These are phyloP conservation scores for Calcarisporium arbuscula DNA, from an alignment of 2,329 filamentous ascomycete genomes.

Conservation along the genomic window DNA sequence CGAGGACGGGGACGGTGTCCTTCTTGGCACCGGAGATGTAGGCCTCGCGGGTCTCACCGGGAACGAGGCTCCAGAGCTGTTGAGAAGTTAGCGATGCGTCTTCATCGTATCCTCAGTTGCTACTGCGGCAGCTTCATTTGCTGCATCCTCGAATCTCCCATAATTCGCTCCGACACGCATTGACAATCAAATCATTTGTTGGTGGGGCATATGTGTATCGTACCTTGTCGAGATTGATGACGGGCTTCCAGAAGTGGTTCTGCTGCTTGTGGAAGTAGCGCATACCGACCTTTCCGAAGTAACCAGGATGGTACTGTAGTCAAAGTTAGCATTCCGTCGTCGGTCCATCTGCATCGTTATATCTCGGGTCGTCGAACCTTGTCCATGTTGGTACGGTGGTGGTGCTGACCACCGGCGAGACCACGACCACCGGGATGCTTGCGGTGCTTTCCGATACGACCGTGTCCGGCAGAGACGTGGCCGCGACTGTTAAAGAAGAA, in stretches of 20 bases:
- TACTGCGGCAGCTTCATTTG: not conserved
- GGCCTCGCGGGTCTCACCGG: conserved; percentile 84
- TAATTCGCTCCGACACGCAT: not conserved
- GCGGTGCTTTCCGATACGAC: conserved; percentile 98
- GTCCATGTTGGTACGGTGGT: conserved; percentile 58
- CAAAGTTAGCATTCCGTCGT: conserved; percentile 19
- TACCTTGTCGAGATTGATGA: conserved; percentile 98
- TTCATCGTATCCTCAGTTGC: not conserved
- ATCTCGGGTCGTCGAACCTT: conserved; percentile 59
- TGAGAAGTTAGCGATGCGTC: conserved; percentile 21
- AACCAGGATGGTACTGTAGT: conserved; percentile 86
- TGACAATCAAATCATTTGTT: conserved; percentile 8
- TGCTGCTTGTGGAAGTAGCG: conserved; percentile 93
- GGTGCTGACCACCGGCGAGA: conserved; percentile 98
- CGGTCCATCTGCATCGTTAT: conserved; percentile 6
- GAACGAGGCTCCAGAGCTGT: conserved; percentile 93
- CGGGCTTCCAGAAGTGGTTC: conserved; percentile 97
- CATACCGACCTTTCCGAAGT: conserved; percentile 98
- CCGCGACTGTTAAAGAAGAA: conserved; percentile 61
- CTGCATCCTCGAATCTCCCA: not conserved
- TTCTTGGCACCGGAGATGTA: conserved; percentile 76
- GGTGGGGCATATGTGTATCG: conserved; percentile 14
- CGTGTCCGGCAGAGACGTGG: conserved; percentile 96
- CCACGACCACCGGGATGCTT: conserved; percentile 81
- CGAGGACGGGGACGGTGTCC: conserved; percentile 94